These are phyloP conservation scores for Aschersonia sp. DNA, from an alignment of 2,329 filamentous ascomycete genomes.

Conservation along the genomic window DNA sequence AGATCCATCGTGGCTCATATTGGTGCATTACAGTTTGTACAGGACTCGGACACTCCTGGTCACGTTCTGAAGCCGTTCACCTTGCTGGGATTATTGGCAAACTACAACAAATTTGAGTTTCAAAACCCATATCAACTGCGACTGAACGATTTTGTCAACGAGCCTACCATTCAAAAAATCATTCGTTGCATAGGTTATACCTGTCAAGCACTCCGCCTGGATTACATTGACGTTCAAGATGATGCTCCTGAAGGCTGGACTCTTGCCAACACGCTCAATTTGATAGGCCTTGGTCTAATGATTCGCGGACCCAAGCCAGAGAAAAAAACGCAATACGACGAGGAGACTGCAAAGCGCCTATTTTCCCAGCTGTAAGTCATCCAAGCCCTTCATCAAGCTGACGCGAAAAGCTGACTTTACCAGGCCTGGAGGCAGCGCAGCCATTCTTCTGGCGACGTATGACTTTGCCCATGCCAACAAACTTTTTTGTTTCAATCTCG, in stretches of 20 bases:
- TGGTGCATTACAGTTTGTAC: conserved; percentile 46
- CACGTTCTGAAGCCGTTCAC: conserved; percentile 62
- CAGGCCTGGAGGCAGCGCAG: conserved; percentile 66
- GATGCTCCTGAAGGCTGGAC: conserved; percentile 86
- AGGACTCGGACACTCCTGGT: conserved; percentile 54
- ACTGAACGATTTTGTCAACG: conserved; percentile 91
- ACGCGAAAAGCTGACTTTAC: not conserved
- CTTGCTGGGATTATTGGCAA: conserved; percentile 74
- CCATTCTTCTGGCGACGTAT: conserved; percentile 72
- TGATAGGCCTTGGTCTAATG: conserved; percentile 71
- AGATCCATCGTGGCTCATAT: conserved; percentile 1
- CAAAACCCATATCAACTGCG: conserved; percentile 91
- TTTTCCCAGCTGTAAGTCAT: conserved; percentile 60
- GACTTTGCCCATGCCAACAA: conserved; percentile 94
- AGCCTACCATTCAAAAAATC: conserved; percentile 70
- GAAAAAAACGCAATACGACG: conserved; percentile 45
- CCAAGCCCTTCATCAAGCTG: too few relatives aligned
- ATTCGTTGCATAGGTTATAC: conserved; percentile 61
- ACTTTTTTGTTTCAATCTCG: conserved; percentile 76
- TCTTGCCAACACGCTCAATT: conserved; percentile 62
- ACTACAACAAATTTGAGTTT: conserved; percentile 99
- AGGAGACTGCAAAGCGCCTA: conserved; percentile 67
- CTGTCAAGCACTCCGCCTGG: conserved; percentile 51
- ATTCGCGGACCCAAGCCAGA: conserved; percentile 51
- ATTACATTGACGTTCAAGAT: conserved; percentile 77